These are phyloP conservation scores for Pezicula neosporulosa DNA, from an alignment of 2,329 filamentous ascomycete genomes.

Conservation along the genomic window DNA sequence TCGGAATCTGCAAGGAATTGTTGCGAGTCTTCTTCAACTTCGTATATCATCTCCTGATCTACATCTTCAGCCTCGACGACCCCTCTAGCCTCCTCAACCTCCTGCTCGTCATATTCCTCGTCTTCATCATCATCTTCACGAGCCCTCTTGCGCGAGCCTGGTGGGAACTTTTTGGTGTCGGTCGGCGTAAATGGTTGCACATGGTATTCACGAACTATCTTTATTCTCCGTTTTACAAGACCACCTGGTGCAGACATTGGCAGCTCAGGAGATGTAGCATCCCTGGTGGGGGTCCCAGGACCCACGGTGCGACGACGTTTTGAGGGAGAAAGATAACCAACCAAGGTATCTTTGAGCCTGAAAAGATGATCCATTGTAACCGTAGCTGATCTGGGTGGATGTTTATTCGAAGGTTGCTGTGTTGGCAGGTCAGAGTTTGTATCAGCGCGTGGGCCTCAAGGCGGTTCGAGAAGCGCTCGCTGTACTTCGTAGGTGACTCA, in stretches of 20 bases:
- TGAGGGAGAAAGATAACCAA: conserved; percentile 23
- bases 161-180: conserved; percentile 10
- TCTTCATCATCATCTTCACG: conserved; percentile 15
- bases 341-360: conserved; percentile 22
- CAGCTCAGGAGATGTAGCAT: background rate
- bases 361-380: conserved; percentile 22
- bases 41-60: conserved; percentile 1
- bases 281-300: conserved; percentile 11
- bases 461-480: no score
- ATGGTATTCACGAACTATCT: conserved; percentile 7
- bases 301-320: conserved; percentile 26
- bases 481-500: no score
- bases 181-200: conserved; percentile 14
- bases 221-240: conserved; percentile 8
- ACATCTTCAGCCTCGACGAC: conserved; percentile 5
- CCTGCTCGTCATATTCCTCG: background rate
- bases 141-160: conserved; percentile 19
- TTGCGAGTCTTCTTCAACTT: conserved; percentile 2
- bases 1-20: background rate
- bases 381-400: no score
- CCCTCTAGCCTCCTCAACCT: background rate
- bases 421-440: no score
- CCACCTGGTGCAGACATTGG: background rate
- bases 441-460: no score
- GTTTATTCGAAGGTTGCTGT: no score